Percentiles rank a stretch among this genome's conserved stretches.
Evolutionary conservation across 345 rosid genomes (phyloP).

Genomic region (Gossypioides kirkii): DNA sequence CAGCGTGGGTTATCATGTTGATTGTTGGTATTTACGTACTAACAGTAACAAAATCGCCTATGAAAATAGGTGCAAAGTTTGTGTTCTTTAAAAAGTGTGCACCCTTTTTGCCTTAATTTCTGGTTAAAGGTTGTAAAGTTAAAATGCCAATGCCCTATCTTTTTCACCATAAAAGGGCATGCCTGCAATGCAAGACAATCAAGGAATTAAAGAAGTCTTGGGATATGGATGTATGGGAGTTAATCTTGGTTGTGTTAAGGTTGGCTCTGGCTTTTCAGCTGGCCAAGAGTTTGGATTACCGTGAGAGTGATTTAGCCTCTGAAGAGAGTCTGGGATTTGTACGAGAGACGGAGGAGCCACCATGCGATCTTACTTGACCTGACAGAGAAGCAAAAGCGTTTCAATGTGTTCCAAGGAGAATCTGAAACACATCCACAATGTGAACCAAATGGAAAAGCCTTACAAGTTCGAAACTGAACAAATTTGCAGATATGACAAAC

Average conservation of each 20-base stretch:
- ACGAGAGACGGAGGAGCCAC: slow-evolving; percentile 46
- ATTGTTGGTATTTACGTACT: not conserved
- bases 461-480: slow-evolving; percentile 33
- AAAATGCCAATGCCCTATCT: not conserved
- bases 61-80: not conserved
- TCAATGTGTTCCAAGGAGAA: slow-evolving; percentile 43
- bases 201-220: slow-evolving; percentile 2
- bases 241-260: slow-evolving; percentile 18
- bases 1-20: slow-evolving; percentile 22
- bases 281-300: slow-evolving; percentile 31
- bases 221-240: slow-evolving; percentile 5
- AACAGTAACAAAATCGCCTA: not conserved
- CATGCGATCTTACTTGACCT: slow-evolving; percentile 30
- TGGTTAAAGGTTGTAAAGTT: slow-evolving; percentile 17
- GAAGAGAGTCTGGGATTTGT: slow-evolving; percentile 42
- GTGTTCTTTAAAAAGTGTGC: not conserved
- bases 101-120: slow-evolving; percentile 17
- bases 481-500: slow-evolving; percentile 37
- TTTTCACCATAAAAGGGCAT: not conserved
- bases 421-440: slow-evolving; percentile 32
- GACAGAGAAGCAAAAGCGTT: slow-evolving; percentile 31
- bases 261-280: slow-evolving; percentile 25
- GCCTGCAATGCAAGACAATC: not conserved
- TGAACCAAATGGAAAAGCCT: slow-evolving; percentile 40
- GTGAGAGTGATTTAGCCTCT: slow-evolving; percentile 31